Conservation (phyloP, 2,329 filamentous ascomycete species). For the Fusarium sp. region DNA sequence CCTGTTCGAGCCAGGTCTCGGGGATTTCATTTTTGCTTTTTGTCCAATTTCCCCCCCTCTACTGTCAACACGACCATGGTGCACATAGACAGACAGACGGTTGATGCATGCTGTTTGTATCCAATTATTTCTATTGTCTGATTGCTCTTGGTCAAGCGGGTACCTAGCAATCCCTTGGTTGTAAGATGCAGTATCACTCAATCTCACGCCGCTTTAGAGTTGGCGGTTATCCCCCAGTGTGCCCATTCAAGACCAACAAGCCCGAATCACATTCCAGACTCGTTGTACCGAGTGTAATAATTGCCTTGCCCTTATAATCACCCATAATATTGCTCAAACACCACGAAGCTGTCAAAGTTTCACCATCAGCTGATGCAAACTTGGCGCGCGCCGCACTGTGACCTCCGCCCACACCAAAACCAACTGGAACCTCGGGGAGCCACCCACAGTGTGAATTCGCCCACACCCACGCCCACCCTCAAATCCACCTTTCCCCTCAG, state of each 20-base stretch:
- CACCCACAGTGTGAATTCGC: not conserved
- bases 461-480: not conserved
- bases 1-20: conserved; percentile 44
- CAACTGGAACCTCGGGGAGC: not conserved
- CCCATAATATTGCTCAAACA: not conserved
- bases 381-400: not conserved
- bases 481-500: not conserved
- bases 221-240: not conserved
- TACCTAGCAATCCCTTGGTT: not conserved
- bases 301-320: not conserved
- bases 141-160: not conserved
- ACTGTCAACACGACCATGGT: not conserved
- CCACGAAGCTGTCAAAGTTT: not conserved
- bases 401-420: not conserved
- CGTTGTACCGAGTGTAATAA: not conserved
- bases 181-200: not conserved
- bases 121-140: not conserved
- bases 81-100: not conserved
- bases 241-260: not conserved
- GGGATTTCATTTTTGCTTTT: conserved; percentile 34
- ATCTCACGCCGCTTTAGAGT: not conserved
- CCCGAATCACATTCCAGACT: not conserved
- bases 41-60: not conserved
- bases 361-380: not conserved
- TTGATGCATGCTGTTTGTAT: not conserved